A percentile compares a stretch with the other conserved stretches of the same genome.
phyloP scores from a whole-genome alignment of 2,329 filamentous ascomycete species.

The Pseudogymnoascus destructans region DNA sequence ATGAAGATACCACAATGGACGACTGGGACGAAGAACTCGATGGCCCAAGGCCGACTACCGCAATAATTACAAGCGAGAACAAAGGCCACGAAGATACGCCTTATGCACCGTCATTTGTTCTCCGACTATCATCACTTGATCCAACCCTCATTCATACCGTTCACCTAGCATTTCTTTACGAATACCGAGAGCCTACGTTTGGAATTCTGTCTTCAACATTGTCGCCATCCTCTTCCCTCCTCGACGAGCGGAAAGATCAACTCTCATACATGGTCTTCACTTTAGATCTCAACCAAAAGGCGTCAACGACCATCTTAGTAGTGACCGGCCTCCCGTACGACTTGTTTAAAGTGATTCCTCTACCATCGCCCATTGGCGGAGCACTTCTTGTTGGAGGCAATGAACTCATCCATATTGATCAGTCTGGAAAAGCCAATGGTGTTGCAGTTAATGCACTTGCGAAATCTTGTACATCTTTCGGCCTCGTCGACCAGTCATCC shows the following conservation, averaged over 20 bases:
- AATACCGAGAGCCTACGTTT: constrained; percentile 96
- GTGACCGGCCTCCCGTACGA: constrained; percentile 79
- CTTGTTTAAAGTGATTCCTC: constrained; percentile 65
- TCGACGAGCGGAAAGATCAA: constrained; percentile 67
- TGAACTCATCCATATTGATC: constrained; percentile 88
- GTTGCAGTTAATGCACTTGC: constrained; percentile 88
- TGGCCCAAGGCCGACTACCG: constrained; percentile 41
- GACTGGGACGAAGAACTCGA: constrained; percentile 79
- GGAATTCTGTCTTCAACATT: constrained; percentile 75
- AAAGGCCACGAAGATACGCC: constrained; percentile 41
- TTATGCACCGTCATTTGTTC: constrained; percentile 83
- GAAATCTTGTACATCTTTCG: constrained; percentile 68
- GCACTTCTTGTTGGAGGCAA: constrained; percentile 78
- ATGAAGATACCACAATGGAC: constrained; percentile 82
- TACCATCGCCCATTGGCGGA: constrained; percentile 79
- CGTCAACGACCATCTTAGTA: constrained; percentile 83
- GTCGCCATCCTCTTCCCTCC: constrained; percentile 59
- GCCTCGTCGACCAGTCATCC: constrained; percentile 73
- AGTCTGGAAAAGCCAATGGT: constrained; percentile 85
- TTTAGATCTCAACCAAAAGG: constrained; percentile 81
- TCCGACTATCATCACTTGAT: constrained; percentile 80
- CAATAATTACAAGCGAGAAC: constrained; percentile 25
- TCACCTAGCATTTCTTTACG: constrained; percentile 84
- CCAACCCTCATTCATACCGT: constrained; percentile 77
- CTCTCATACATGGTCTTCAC: constrained; percentile 91